Conservation (phyloP, 139 green algal genomes). For the Micromonas pusilla region DNA sequence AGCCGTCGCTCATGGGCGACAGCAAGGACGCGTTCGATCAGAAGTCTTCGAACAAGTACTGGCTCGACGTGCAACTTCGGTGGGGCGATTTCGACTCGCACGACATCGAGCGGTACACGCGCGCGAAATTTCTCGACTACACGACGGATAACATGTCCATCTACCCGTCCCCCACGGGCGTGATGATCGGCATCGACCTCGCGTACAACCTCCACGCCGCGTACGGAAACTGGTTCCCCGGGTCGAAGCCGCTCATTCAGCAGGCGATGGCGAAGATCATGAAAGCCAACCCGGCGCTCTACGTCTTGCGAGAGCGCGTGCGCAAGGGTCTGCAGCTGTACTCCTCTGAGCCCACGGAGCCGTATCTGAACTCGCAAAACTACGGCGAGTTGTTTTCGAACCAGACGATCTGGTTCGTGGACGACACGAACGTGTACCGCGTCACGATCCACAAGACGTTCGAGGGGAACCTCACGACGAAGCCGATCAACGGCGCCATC, state of each 20-base stretch:
- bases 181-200: slow-evolving; percentile 96
- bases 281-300: slow-evolving; percentile 97
- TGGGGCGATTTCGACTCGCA: slow-evolving; percentile 99
- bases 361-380: slow-evolving; percentile 95
- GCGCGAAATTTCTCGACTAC: slow-evolving; percentile 99
- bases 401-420: slow-evolving; percentile 99
- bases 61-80: slow-evolving; percentile 60
- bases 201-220: slow-evolving; percentile 96
- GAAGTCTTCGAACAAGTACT: slow-evolving; percentile 98
- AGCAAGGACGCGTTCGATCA: slow-evolving; percentile 87
- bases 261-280: slow-evolving; percentile 75
- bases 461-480: slow-evolving; percentile 97
- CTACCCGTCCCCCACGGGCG: slow-evolving; percentile 91
- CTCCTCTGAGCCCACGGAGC: slow-evolving; percentile 95
- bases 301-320: slow-evolving; percentile 96
- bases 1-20: slow-evolving; percentile 90
- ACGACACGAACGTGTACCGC: slow-evolving; percentile 99
- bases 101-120: slow-evolving; percentile 97
- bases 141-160: slow-evolving; percentile 99
- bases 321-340: slow-evolving; percentile 98
- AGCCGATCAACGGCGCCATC: slow-evolving; percentile 98
- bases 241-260: slow-evolving; percentile 87
- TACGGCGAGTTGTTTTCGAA: slow-evolving; percentile 98
- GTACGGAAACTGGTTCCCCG: slow-evolving; percentile 98
- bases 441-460: slow-evolving; percentile 99